A percentile compares a stretch with the other conserved stretches of the same genome.
phyloP scores from a whole-genome alignment of 305 asterid genomes.

The Fraxinus sp. region DNA sequence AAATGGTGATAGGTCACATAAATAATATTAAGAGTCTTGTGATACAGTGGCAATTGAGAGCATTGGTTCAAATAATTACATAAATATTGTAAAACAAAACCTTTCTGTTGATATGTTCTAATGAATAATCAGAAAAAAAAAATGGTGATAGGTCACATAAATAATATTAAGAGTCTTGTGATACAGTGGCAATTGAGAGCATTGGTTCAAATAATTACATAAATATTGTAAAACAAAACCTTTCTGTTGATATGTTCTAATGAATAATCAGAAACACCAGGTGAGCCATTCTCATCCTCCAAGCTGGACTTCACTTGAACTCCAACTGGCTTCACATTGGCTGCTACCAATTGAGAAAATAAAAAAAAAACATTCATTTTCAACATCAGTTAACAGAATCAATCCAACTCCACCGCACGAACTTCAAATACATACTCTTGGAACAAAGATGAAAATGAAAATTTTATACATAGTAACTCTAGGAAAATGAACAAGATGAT shows the following conservation, averaged over 20 bases:
- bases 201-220: not conserved
- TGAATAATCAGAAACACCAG: constrained; percentile 37
- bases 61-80: not conserved
- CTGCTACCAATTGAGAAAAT: constrained; percentile 29
- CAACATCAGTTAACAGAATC: constrained; percentile 19
- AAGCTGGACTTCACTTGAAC: constrained; percentile 47
- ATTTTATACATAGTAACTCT: not conserved
- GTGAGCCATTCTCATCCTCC: constrained; percentile 48
- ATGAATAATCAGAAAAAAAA: constrained; percentile 33
- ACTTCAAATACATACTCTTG: not conserved
- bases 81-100: constrained; percentile 25
- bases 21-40: not conserved
- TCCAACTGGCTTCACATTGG: constrained; percentile 41
- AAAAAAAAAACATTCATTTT: not conserved
- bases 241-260: constrained; percentile 38
- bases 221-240: constrained; percentile 31
- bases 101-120: constrained; percentile 42
- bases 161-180: not conserved
- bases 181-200: constrained; percentile 4
- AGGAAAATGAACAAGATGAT: not conserved
- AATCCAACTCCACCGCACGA: not conserved
- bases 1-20: not conserved
- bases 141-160: not conserved
- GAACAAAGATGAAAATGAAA: not conserved
- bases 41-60: constrained; percentile 4